These are phyloP conservation scores for Achlya hypogyna DNA, from an alignment of 352 stramenopile species.

Conservation along the genomic window DNA sequence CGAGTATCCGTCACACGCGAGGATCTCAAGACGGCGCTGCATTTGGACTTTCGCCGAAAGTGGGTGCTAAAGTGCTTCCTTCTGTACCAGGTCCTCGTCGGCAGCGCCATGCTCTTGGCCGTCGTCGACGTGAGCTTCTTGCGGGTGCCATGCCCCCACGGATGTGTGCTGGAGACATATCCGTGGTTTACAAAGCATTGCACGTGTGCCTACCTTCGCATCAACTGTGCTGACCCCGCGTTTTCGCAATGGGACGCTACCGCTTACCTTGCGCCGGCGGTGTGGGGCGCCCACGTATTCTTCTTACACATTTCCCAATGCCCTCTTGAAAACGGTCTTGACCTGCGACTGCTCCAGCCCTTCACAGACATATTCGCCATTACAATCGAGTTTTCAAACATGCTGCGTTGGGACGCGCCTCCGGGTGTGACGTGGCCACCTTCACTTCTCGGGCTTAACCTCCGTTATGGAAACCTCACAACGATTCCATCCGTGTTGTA, in stretches of 20 bases:
- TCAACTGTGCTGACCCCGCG: not conserved
- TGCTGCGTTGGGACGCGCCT: not conserved
- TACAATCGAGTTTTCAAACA: not conserved
- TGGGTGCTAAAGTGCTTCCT: not conserved
- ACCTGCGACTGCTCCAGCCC: not conserved
- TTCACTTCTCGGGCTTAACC: not conserved
- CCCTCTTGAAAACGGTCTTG: not conserved
- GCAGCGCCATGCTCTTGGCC: not conserved
- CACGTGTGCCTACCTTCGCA: not conserved
- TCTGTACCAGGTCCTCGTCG: not conserved
- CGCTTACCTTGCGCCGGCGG: not conserved
- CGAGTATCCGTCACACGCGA: not conserved
- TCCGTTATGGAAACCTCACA: not conserved
- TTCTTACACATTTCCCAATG: not conserved
- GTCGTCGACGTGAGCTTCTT: not conserved
- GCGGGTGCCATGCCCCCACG: not conserved
- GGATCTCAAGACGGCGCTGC: too few relatives aligned
- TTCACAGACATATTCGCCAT: not conserved
- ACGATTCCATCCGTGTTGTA: not conserved
- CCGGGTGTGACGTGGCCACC: not conserved
- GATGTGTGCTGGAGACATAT: not conserved
- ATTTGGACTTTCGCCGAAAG: not conserved
- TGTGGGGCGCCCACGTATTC: not conserved
- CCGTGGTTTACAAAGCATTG: not conserved
- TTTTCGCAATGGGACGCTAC: not conserved